Evolutionary conservation across 2,329 filamentous ascomycete species (phyloP).

Genomic region (Penicillium crustosum): DNA sequence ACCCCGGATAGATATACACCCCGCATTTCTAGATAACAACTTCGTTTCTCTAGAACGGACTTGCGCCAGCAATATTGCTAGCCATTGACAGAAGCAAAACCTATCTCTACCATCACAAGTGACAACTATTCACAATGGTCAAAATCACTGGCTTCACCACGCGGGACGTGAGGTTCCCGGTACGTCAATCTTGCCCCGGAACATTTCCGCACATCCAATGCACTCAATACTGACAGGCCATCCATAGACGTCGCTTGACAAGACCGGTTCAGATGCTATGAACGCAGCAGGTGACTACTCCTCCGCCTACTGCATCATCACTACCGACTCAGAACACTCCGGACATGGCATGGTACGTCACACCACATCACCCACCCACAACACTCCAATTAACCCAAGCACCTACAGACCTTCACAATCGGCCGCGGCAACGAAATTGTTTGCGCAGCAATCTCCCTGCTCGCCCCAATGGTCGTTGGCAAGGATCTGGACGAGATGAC

Average conservation of each 20-base stretch:
- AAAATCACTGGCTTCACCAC: conserved; percentile 72
- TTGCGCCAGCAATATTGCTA: not conserved
- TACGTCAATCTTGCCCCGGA: conserved; percentile 28
- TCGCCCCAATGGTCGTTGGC: conserved; percentile 73
- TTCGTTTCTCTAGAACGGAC: conserved; percentile 2
- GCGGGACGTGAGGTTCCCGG: conserved; percentile 72
- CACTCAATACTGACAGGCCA: conserved; percentile 1
- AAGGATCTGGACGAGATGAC: conserved; percentile 76
- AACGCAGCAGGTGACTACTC: conserved; percentile 93
- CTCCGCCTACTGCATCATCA: conserved; percentile 86
- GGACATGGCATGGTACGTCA: conserved; percentile 45
- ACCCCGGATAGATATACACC: conserved; percentile 2
- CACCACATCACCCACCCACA: conserved; percentile 5
- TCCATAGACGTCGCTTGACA: conserved; percentile 77
- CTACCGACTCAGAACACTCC: conserved; percentile 64
- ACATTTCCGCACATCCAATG: not conserved
- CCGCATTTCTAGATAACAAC: conserved; percentile 5
- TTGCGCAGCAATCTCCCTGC: conserved; percentile 76
- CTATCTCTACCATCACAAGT: not conserved
- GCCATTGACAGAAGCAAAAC: conserved; percentile 11
- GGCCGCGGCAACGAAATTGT: conserved; percentile 86
- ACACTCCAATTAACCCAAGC: conserved; percentile 3
- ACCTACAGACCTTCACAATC: conserved; percentile 45
- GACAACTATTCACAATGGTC: conserved; percentile 44
- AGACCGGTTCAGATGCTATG: conserved; percentile 97